Evolutionary conservation across 2,329 filamentous ascomycete genomes (phyloP).

Genomic region (Dactylella cylindrospora): DNA sequence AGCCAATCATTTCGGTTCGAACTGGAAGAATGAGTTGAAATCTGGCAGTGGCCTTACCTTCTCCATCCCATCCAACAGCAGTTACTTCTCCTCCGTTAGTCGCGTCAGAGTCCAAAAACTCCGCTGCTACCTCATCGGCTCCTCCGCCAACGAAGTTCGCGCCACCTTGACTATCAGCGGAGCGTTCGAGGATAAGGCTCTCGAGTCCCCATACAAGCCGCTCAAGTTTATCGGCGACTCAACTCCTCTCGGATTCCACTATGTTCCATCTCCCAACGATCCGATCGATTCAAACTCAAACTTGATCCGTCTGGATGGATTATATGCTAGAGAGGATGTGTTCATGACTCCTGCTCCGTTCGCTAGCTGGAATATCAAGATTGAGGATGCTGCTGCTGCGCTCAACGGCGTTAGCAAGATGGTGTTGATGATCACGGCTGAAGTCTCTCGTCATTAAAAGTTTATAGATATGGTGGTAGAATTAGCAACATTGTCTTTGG

Average conservation of each 20-base stretch:
- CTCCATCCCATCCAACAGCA: constrained; percentile 31
- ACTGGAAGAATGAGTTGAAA: constrained; percentile 26
- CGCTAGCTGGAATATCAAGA: constrained; percentile 38
- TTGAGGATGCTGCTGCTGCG: constrained; percentile 2
- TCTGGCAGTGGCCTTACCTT: constrained; percentile 23
- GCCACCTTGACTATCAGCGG: constrained; percentile 30
- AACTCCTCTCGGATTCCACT: constrained; percentile 32
- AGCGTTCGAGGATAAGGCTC: constrained; percentile 26
- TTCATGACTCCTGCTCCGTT: constrained; percentile 40
- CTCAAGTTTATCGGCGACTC: constrained; percentile 34
- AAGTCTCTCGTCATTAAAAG: constrained; percentile 23
- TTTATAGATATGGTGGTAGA: too few species aligned
- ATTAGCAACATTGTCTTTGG: too few species aligned
- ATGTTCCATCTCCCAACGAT: constrained; percentile 33
- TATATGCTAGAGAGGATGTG: constrained; percentile 21
- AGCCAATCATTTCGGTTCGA: constrained; percentile 10
- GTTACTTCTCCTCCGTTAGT: constrained; percentile 16
- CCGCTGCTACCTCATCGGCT: constrained; percentile 24
- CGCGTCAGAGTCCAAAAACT: constrained; percentile 33
- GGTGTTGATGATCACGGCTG: constrained; percentile 24
- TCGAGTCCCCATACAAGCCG: constrained; percentile 11
- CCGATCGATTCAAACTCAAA: constrained; percentile 24
- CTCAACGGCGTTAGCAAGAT: constrained; percentile 6
- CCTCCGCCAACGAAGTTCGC: constrained; percentile 14
- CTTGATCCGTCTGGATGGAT: constrained; percentile 22